These are phyloP conservation scores for Vinca minor DNA, from an alignment of 257 asterid genomes.

Conservation along the genomic window DNA sequence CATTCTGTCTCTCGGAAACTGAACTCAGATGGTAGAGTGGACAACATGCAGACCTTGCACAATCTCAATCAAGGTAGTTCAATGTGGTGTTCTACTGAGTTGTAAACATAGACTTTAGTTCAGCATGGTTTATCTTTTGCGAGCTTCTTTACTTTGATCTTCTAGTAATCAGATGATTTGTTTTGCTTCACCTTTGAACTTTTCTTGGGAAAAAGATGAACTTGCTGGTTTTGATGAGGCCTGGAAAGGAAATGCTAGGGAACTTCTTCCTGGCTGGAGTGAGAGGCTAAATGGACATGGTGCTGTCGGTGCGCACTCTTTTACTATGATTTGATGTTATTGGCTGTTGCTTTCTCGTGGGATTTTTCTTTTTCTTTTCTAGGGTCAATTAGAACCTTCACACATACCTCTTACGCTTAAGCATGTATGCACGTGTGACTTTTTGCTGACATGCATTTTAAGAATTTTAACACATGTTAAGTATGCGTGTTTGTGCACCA, in stretches of 20 bases:
- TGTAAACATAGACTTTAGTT: not conserved
- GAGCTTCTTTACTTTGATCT: not conserved
- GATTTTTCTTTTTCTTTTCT: not conserved
- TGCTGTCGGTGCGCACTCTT: slow-evolving; percentile 31
- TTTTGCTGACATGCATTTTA: too few relatives aligned
- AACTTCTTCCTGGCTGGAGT: slow-evolving; percentile 51
- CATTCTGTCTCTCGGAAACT: slow-evolving; percentile 74
- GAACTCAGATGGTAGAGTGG: slow-evolving; percentile 79
- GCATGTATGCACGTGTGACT: not conserved
- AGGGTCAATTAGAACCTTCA: too few relatives aligned
- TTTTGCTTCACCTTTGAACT: slow-evolving; percentile 2
- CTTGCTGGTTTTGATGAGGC: slow-evolving; percentile 61
- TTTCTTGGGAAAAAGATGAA: slow-evolving; percentile 39
- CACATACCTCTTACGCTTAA: not conserved
- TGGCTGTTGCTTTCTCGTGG: slow-evolving; percentile 17
- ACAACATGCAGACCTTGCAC: slow-evolving; percentile 73
- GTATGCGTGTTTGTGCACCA: too few relatives aligned
- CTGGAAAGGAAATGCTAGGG: slow-evolving; percentile 67
- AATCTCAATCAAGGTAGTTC: slow-evolving; percentile 66
- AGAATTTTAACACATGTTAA: too few relatives aligned
- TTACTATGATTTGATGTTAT: slow-evolving; percentile 18
- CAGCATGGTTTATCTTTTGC: not conserved
- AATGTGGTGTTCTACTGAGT: not conserved
- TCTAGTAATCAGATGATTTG: slow-evolving; percentile 11
- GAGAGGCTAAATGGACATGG: slow-evolving; percentile 29